A percentile compares a stretch with the other conserved stretches of the same genome.
phyloP scores from a whole-genome alignment of 1,284 basidiomycete genomes.

The Heterobasidion annosum region DNA sequence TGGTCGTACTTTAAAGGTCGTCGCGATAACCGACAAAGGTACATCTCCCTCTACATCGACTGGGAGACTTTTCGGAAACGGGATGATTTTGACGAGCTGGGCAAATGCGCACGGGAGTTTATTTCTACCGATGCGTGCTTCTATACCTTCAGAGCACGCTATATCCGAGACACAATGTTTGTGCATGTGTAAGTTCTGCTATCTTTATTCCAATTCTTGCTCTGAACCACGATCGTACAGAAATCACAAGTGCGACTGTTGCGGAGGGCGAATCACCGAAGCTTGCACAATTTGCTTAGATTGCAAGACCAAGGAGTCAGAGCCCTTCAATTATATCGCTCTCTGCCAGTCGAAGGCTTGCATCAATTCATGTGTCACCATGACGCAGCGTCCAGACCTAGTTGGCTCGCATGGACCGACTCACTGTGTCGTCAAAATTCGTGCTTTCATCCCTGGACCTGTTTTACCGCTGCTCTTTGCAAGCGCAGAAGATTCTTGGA shows the following conservation, averaged over 20 bases:
- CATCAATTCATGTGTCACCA: not conserved
- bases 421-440: not conserved
- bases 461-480: not conserved
- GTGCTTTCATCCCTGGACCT: not conserved
- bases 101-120: not conserved
- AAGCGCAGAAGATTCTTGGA: not conserved
- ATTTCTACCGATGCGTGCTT: not conserved
- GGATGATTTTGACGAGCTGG: not conserved
- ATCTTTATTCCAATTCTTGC: not conserved
- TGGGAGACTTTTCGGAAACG: not conserved
- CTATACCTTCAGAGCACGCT: not conserved
- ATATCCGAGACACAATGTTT: not conserved
- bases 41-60: not conserved
- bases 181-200: not conserved
- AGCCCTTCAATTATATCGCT: not conserved
- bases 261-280: not conserved
- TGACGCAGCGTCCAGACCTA: not conserved
- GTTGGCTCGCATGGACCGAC: not conserved
- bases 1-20: not conserved
- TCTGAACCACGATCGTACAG: not conserved
- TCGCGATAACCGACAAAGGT: not conserved
- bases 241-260: not conserved
- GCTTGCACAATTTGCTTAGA: not conserved
- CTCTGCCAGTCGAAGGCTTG: not conserved
- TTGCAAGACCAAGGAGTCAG: not conserved